phyloP scores from a whole-genome alignment of 805 yeast species.

The Pichia rugopelliculosa region DNA sequence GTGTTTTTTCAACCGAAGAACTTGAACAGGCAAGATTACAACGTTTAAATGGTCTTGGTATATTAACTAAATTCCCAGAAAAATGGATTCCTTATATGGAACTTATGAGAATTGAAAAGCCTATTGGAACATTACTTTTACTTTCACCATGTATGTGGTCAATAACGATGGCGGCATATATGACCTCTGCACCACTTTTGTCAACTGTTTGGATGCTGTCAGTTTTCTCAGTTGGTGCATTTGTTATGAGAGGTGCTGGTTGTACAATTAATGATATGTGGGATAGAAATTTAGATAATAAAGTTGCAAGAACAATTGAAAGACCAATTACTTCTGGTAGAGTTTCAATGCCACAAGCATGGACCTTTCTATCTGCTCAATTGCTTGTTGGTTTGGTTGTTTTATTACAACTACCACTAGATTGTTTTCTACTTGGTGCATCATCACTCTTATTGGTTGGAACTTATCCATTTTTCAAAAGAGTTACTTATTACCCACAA shows the following conservation, averaged over 20 bases:
- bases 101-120: slow-evolving; percentile 85
- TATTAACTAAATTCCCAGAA: slow-evolving; percentile 58
- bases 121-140: slow-evolving; percentile 88
- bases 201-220: slow-evolving; percentile 55
- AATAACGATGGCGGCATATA: slow-evolving; percentile 79
- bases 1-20: slow-evolving; percentile 33
- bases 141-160: slow-evolving; percentile 90
- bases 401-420: slow-evolving; percentile 63
- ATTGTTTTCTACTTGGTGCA: slow-evolving; percentile 79
- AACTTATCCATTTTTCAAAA: slow-evolving; percentile 86
- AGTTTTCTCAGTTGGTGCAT: slow-evolving; percentile 75
- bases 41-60: slow-evolving; percentile 39
- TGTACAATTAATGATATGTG: slow-evolving; percentile 89
- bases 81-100: slow-evolving; percentile 85
- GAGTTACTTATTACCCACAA: slow-evolving; percentile 96
- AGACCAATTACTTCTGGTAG: slow-evolving; percentile 92
- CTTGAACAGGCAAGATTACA: slow-evolving; percentile 44
- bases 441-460: slow-evolving; percentile 71
- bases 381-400: slow-evolving; percentile 67
- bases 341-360: slow-evolving; percentile 64
- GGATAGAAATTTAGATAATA: slow-evolving; percentile 74
- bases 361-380: slow-evolving; percentile 64
- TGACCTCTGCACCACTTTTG: slow-evolving; percentile 59
- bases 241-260: slow-evolving; percentile 96
- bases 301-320: slow-evolving; percentile 81